Evolutionary conservation across 176 grass and related monocot species (phyloP).

Genomic region (Pharus latifolius): DNA sequence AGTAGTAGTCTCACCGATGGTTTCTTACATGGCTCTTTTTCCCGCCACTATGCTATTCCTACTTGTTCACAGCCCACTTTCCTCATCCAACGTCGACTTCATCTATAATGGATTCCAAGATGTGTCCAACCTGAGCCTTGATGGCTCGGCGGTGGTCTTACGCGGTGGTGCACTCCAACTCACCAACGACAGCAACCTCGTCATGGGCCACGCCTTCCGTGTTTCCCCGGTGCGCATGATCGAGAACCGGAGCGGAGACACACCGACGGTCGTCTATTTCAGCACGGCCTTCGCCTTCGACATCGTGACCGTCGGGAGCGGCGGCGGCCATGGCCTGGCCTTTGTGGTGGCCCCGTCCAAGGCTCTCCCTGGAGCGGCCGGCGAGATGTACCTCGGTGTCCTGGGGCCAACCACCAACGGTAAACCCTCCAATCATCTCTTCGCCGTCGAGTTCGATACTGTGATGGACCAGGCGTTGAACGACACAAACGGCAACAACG

Average conservation of each 20-base stretch:
- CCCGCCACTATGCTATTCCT: slow-evolving; percentile 1
- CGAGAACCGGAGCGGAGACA: neutral
- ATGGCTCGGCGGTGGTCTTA: slow-evolving; percentile 18
- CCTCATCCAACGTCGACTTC: slow-evolving; percentile 4
- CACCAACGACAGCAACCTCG: slow-evolving; percentile 19
- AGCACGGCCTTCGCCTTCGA: slow-evolving; percentile 38
- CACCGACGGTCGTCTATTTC: slow-evolving; percentile 11
- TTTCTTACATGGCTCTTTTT: neutral
- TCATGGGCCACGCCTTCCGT: slow-evolving; percentile 36
- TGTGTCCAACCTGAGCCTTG: slow-evolving; percentile 11
- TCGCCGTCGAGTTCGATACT: slow-evolving; percentile 33
- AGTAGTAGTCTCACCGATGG: no score
- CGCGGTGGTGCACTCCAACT: slow-evolving; percentile 31
- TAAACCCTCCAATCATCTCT: slow-evolving; percentile 32
- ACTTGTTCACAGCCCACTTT: neutral
- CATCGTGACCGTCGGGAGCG: slow-evolving; percentile 4
- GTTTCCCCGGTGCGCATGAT: slow-evolving; percentile 9
- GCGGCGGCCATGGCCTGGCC: slow-evolving; percentile 10
- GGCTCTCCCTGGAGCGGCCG: neutral
- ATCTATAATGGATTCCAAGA: slow-evolving; percentile 31
- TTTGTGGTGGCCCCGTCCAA: neutral
- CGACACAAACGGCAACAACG: slow-evolving; percentile 18
- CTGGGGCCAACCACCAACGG: neutral
- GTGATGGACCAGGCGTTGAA: neutral
- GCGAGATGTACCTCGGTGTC: neutral